Percentiles rank a stretch among this genome's conserved stretches.
These are phyloP conservation scores for Tieghemiomyces parasiticus DNA, from an alignment of 192 early-diverging fungal genomes.

Conservation along the genomic window DNA sequence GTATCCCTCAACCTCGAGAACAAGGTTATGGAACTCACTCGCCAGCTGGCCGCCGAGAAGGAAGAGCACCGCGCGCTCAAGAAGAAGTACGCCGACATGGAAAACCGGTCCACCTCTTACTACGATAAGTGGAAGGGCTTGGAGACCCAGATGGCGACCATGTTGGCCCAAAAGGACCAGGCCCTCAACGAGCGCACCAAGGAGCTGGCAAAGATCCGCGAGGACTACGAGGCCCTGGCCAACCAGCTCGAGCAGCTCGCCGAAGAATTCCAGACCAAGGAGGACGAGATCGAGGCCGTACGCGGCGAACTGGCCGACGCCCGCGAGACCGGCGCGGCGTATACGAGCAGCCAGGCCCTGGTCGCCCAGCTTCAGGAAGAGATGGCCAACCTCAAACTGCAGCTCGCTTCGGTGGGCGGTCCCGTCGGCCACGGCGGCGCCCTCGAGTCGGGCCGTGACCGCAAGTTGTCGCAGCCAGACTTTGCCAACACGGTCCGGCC, in stretches of 20 bases:
- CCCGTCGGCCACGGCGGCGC: not conserved
- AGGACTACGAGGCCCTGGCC: conserved; percentile 41
- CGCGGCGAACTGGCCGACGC: conserved; percentile 9
- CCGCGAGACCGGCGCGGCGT: conserved; percentile 12
- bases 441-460: not conserved
- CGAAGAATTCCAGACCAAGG: conserved; percentile 14
- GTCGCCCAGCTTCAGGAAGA: conserved; percentile 17
- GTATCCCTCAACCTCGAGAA: conserved; percentile 85
- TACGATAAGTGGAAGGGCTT: conserved; percentile 42
- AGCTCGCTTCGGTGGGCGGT: conserved; percentile 3
- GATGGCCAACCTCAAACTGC: conserved; percentile 22
- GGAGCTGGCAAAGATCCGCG: conserved; percentile 43
- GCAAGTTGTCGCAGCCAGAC: conserved; percentile 8
- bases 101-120: conserved; percentile 46
- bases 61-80: conserved; percentile 49
- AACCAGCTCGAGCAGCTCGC: conserved; percentile 26
- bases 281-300: conserved; percentile 17
- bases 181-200: conserved; percentile 23
- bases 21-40: conserved; percentile 93
- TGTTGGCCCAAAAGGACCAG: conserved; percentile 19
- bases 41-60: conserved; percentile 43
- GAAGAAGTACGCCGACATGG: conserved; percentile 41
- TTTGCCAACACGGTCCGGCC: conserved; percentile 9
- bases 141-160: conserved; percentile 24
- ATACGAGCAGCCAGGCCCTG: conserved; percentile 10